Conservation (phyloP, 139 green algal genomes). For the Pleodorina starrii region DNA sequence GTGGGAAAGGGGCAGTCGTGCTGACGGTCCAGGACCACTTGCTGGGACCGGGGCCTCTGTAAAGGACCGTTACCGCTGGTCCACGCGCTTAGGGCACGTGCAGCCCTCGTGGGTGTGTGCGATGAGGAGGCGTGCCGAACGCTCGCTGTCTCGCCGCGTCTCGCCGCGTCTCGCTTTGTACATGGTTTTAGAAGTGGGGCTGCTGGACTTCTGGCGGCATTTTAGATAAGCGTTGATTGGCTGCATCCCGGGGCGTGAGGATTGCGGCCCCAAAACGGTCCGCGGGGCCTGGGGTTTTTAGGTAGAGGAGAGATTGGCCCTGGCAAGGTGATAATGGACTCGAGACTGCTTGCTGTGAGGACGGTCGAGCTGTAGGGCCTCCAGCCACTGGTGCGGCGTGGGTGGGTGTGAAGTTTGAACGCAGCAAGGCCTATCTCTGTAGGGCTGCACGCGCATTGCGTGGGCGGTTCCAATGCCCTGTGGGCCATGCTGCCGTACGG, state of each 20-base stretch:
- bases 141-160: background rate
- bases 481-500: background rate
- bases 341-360: background rate
- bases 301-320: background rate
- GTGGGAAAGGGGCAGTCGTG: background rate
- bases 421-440: background rate
- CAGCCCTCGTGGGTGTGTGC: too few relatives aligned
- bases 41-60: background rate
- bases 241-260: background rate
- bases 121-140: background rate
- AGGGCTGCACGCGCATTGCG: background rate
- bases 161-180: background rate
- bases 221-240: background rate
- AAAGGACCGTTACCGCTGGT: background rate
- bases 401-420: background rate
- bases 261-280: background rate
- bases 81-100: background rate
- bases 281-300: background rate
- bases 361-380: background rate
- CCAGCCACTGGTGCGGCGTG: background rate
- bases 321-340: background rate
- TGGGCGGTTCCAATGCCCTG: background rate
- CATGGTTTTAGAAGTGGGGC: conserved; percentile 8
- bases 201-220: background rate
- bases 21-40: background rate